Base-by-base conservation (phyloP, 495 filamentous ascomycete genomes). In the Poronia punctata region DNA sequence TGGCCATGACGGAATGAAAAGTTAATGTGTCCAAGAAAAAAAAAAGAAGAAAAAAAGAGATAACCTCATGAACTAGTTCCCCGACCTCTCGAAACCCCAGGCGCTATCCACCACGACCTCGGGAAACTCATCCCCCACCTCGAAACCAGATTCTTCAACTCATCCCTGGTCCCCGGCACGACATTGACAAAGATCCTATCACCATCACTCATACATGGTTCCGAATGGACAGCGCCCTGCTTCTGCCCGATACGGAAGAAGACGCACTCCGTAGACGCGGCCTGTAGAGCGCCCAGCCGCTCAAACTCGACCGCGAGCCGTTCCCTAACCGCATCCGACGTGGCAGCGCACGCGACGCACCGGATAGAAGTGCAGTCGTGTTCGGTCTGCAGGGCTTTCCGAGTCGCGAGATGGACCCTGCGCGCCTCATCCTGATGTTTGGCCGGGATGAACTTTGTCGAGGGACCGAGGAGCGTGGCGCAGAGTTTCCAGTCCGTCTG, bases 71-170 rank as follows among this genome's bases (percentile, higher is more conserved):
- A n/a, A 25, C 26, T 35, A 14, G 31, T 28, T 34, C 34, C 40
- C 18, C 30, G 35, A 11, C 40, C 22, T 12, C 48, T 34, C 12
- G 39, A 17, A 1, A 50, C 43, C n/a, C 19, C 38, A 5, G 54
- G 48, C 12, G 54, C 51, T 15, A 57, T 38, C 48, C 46, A 59
- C 55, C 55, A 59, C 1, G 52, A 50, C 48, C 59, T 43, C 31
- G 59, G 59, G 21, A 49, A 60, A 16, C 36, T 36, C 59, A 62
- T 59, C 32, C 59, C 59, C 59, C 59, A 62, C 40, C 51, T 54
- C 24, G 38, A 36, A 38, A 50, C 38, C 17, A 62, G 43, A 6
- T 35, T 36, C 15, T 50, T 46, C 24, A 62, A 35, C 46, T 59
- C 54, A 9, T 44, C 57, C 33, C 29, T 21, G 29, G 27, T 53